Conservation (phyloP, 1,284 basidiomycete genomes). For the Irpex lacteus region DNA sequence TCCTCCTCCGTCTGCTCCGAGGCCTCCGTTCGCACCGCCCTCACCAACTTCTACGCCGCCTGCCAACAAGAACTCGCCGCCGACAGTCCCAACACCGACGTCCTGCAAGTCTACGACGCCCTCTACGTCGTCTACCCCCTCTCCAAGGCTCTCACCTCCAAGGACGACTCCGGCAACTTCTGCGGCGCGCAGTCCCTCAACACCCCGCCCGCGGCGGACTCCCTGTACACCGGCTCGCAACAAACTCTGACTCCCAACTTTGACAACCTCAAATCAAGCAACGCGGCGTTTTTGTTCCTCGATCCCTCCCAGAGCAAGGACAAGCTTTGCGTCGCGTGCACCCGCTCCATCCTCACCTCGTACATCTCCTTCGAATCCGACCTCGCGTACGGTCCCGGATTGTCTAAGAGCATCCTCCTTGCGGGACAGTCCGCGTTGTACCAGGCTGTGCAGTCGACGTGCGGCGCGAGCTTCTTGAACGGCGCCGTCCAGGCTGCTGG, state of each 20-base stretch:
- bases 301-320: constrained; percentile 44
- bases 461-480: constrained; percentile 61
- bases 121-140: constrained; percentile 73
- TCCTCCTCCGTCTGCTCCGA: constrained; percentile 51
- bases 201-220: constrained; percentile 18
- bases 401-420: constrained; percentile 64
- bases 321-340: constrained; percentile 79
- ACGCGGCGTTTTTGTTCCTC: constrained; percentile 82
- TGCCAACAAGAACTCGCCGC: constrained; percentile 71
- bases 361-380: constrained; percentile 77
- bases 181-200: constrained; percentile 44
- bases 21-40: constrained; percentile 52
- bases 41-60: constrained; percentile 65
- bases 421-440: constrained; percentile 66
- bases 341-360: constrained; percentile 66
- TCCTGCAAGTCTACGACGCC: constrained; percentile 72
- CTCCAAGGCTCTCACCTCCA: constrained; percentile 66
- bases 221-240: constrained; percentile 17
- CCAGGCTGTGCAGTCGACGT: constrained; percentile 52
- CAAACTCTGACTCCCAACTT: constrained; percentile 57
- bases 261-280: constrained; percentile 58
- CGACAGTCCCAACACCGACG: constrained; percentile 37
- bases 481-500: constrained; percentile 68
- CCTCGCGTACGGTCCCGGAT: constrained; percentile 72
- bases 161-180: constrained; percentile 66